phyloP scores from a whole-genome alignment of 371 early-diverging fungal genomes.

The Mucor indicus region DNA sequence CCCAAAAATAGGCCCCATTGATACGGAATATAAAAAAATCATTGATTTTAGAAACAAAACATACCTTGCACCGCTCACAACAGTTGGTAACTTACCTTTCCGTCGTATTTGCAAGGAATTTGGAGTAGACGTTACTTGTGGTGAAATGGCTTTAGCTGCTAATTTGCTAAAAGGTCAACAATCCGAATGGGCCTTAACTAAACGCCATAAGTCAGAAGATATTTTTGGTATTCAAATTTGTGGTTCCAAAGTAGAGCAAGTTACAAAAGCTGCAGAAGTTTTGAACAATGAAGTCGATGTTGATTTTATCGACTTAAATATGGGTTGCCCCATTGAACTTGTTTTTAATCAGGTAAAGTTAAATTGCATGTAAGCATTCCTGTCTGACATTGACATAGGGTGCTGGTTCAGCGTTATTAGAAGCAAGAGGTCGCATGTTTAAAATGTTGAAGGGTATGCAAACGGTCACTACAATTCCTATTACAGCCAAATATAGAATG shows the following conservation, averaged over 20 bases:
- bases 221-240: conserved; percentile 93
- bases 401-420: conserved; percentile 82
- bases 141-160: conserved; percentile 90
- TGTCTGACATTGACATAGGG: conserved; percentile 55
- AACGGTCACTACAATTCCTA: conserved; percentile 67
- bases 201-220: conserved; percentile 86
- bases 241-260: conserved; percentile 63
- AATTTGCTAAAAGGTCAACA: conserved; percentile 75
- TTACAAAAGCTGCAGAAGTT: conserved; percentile 68
- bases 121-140: conserved; percentile 96
- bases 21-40: conserved; percentile 39
- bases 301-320: conserved; percentile 95
- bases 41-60: conserved; percentile 87
- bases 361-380: background rate
- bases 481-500: conserved; percentile 91
- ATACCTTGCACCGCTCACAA: conserved; percentile 96
- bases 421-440: conserved; percentile 61
- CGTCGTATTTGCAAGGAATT: conserved; percentile 88
- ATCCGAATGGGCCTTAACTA: conserved; percentile 85
- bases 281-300: conserved; percentile 67
- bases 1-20: conserved; percentile 37
- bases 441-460: conserved; percentile 80
- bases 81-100: conserved; percentile 88
- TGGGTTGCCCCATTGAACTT: conserved; percentile 95
- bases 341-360: conserved; percentile 62